These are phyloP conservation scores for Dothistroma septosporum DNA, from an alignment of 2,329 filamentous ascomycete species.

Conservation along the genomic window DNA sequence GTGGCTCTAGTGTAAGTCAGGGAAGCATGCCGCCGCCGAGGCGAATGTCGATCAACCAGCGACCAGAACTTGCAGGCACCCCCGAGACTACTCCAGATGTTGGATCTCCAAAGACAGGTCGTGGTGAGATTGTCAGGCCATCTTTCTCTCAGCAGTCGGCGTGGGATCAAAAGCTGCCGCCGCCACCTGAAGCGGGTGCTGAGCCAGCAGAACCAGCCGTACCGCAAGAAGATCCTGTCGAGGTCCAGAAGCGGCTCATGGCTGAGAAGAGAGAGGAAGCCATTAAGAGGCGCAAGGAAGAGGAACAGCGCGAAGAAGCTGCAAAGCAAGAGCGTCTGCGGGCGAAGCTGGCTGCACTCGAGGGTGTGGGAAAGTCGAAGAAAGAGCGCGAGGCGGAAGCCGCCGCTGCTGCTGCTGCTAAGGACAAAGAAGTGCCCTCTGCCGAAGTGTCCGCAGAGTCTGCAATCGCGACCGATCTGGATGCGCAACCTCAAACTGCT, in stretches of 20 bases:
- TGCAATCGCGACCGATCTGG: conserved; percentile 9
- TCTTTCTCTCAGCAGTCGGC: conserved; percentile 30
- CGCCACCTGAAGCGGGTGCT: conserved; percentile 17
- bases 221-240: conserved; percentile 51
- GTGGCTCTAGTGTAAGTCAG: conserved; percentile 86
- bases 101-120: conserved; percentile 18
- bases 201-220: conserved; percentile 9
- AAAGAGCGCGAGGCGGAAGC: conserved; percentile 35
- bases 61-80: conserved; percentile 36
- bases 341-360: conserved; percentile 34
- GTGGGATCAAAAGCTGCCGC: conserved; percentile 34
- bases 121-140: conserved; percentile 19
- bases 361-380: conserved; percentile 33
- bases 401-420: conserved; percentile 24
- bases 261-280: conserved; percentile 39
- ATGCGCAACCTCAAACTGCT: conserved; percentile 12
- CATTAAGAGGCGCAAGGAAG: conserved; percentile 28
- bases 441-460: conserved; percentile 12
- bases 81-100: conserved; percentile 13
- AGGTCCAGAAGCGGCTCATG: conserved; percentile 58
- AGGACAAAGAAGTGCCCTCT: conserved; percentile 12
- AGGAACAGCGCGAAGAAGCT: conserved; percentile 28
- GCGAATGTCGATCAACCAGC: conserved; percentile 53
- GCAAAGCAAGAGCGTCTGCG: conserved; percentile 32
- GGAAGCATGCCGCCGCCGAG: conserved; percentile 69